Conservation (phyloP, 2,329 filamentous ascomycete species). For the Trichoderma lentiforme region DNA sequence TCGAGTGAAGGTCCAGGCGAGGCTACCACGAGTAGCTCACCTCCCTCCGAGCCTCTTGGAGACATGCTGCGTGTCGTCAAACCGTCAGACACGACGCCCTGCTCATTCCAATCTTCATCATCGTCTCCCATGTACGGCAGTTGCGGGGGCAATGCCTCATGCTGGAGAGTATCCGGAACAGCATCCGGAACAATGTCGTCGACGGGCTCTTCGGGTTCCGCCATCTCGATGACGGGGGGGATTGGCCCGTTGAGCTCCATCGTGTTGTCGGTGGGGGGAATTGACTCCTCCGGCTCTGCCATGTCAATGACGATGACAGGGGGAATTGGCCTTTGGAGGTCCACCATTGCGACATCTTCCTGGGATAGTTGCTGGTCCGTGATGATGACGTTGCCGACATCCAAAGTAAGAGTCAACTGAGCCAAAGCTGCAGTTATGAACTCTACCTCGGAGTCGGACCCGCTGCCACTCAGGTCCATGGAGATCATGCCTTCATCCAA, state of each 20-base stretch:
- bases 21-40: neutral
- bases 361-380: neutral
- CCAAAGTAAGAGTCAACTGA: slow-evolving; percentile 1
- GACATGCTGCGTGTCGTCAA: neutral
- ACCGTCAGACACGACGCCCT: neutral
- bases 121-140: slow-evolving; percentile 2
- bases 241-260: slow-evolving; percentile 4
- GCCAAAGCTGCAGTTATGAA: slow-evolving; percentile 13
- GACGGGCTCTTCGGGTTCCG: neutral
- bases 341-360: slow-evolving; percentile 13
- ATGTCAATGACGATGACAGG: slow-evolving; percentile 1
- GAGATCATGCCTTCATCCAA: slow-evolving; percentile 4
- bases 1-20: neutral
- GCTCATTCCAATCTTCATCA: slow-evolving; percentile 12
- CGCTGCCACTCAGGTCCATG: neutral
- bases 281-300: neutral
- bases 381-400: slow-evolving; percentile 5
- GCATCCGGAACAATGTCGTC: slow-evolving; percentile 13
- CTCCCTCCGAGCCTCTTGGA: neutral
- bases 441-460: slow-evolving; percentile 9
- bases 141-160: slow-evolving; percentile 5
- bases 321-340: slow-evolving; percentile 2
- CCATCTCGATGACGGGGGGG: neutral
- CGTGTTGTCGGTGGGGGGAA: neutral
- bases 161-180: neutral